These are phyloP conservation scores for Salvia hispanica DNA, from an alignment of 257 asterid species.

Conservation along the genomic window DNA sequence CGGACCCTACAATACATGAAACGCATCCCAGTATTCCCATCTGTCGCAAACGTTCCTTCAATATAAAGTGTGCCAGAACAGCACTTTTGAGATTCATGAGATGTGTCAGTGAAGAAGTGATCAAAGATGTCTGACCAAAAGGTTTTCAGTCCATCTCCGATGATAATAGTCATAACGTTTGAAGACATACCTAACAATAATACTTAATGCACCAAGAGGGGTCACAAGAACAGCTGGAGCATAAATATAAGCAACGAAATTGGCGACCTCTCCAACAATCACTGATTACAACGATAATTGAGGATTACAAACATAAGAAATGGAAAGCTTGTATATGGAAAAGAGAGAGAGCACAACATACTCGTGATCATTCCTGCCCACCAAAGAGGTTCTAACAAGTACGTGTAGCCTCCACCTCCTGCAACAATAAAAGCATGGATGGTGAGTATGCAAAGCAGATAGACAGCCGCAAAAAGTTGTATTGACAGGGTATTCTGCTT, in stretches of 20 bases:
- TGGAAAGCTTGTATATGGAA: neutral
- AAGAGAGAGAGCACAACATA: constrained; percentile 39
- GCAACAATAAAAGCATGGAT: constrained; percentile 30
- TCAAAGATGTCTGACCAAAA: constrained; percentile 19
- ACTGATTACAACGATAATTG: constrained; percentile 43
- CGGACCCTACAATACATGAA: constrained; percentile 68
- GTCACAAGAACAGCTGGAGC: constrained; percentile 97
- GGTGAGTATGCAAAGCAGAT: neutral
- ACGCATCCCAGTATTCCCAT: constrained; percentile 66
- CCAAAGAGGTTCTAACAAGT: constrained; percentile 89
- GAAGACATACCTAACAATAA: constrained; percentile 67
- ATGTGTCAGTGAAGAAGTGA: constrained; percentile 31
- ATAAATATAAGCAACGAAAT: constrained; percentile 83
- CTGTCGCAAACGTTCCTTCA: constrained; percentile 57
- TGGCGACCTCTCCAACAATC: constrained; percentile 84
- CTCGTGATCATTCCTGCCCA: constrained; percentile 95
- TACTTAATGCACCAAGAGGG: constrained; percentile 90
- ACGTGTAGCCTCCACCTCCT: constrained; percentile 88
- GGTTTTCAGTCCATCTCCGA: constrained; percentile 4
- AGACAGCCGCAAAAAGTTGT: neutral
- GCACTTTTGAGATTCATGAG: constrained; percentile 49
- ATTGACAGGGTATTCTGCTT: neutral
- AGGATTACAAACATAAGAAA: constrained; percentile 1
- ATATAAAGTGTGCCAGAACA: constrained; percentile 56
- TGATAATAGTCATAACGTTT: constrained; percentile 7